Evolutionary conservation across 2,329 filamentous ascomycete genomes (phyloP).

Genomic region (Emericellopsis cladophorae): DNA sequence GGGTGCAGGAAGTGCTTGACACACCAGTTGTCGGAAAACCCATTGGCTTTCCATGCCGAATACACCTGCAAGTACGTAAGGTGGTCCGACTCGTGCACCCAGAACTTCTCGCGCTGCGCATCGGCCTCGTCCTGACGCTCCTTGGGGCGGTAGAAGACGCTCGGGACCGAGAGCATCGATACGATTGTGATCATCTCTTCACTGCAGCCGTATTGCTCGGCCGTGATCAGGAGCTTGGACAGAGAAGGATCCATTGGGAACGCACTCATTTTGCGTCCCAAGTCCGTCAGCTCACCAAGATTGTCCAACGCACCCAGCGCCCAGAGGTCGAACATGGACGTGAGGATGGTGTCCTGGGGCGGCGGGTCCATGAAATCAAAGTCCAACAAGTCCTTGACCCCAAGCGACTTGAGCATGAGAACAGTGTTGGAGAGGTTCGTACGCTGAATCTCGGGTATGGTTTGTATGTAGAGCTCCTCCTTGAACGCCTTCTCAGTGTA

Average conservation of each 20-base stretch:
- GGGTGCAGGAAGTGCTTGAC: constrained; percentile 85
- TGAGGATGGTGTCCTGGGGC: constrained; percentile 94
- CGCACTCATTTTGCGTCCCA: constrained; percentile 88
- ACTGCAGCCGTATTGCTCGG: constrained; percentile 79
- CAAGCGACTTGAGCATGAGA: constrained; percentile 82
- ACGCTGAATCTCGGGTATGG: constrained; percentile 93
- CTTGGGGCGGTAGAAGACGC: constrained; percentile 92
- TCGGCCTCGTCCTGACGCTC: constrained; percentile 96
- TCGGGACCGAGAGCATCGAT: constrained; percentile 93
- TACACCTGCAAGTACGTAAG: constrained; percentile 93
- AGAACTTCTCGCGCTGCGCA: constrained; percentile 91
- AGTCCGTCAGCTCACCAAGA: constrained; percentile 74
- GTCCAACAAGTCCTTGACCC: constrained; percentile 85
- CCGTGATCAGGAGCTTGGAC: constrained; percentile 87
- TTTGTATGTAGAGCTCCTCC: constrained; percentile 92
- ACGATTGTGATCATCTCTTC: constrained; percentile 99
- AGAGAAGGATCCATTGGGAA: constrained; percentile 97
- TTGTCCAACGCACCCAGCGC: constrained; percentile 89
- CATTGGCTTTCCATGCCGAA: constrained; percentile 87
- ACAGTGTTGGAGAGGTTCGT: constrained; percentile 95
- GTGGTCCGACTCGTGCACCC: constrained; percentile 95
- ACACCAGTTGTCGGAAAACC: constrained; percentile 84
- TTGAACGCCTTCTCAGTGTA: constrained; percentile 92
- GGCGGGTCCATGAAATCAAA: constrained; percentile 99
- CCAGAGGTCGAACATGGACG: constrained; percentile 95